A percentile compares a stretch with the other conserved stretches of the same genome.
Evolutionary conservation across 768 basidiomycete species (phyloP).

Genomic region (Xerocomellus chrysenteron): DNA sequence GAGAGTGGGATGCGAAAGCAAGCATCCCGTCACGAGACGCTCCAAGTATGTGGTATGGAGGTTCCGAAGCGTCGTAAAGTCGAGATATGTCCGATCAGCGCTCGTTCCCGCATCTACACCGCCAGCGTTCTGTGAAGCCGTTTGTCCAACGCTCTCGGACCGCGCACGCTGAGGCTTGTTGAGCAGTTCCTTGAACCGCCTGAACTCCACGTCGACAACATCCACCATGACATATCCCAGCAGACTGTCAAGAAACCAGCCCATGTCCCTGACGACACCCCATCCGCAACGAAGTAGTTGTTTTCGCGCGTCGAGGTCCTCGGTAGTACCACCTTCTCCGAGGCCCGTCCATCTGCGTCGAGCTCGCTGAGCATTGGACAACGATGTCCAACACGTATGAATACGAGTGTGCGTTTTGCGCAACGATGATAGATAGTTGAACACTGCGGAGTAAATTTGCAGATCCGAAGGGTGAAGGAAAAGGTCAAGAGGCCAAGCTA

Average conservation of each 20-base stretch:
- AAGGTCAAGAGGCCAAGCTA: slow-evolving; percentile 87
- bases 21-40: slow-evolving; percentile 72
- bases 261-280: slow-evolving; percentile 86
- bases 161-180: slow-evolving; percentile 23
- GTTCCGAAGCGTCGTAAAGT: slow-evolving; percentile 82
- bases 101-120: slow-evolving; percentile 22
- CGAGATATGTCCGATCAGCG: slow-evolving; percentile 45
- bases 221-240: slow-evolving; percentile 88
- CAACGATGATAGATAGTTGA: slow-evolving; percentile 80
- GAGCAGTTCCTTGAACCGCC: slow-evolving; percentile 63
- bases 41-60: slow-evolving; percentile 84
- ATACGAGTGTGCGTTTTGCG: slow-evolving; percentile 82
- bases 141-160: slow-evolving; percentile 20
- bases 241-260: slow-evolving; percentile 86
- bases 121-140: slow-evolving; percentile 4
- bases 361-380: slow-evolving; percentile 84
- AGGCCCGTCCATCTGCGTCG: slow-evolving; percentile 84
- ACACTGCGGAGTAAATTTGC: slow-evolving; percentile 69
- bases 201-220: slow-evolving; percentile 83
- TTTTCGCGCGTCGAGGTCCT: slow-evolving; percentile 64
- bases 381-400: slow-evolving; percentile 78
- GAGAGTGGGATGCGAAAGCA: slow-evolving; percentile 66
- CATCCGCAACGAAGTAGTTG: slow-evolving; percentile 75
- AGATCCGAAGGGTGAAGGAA: slow-evolving; percentile 80
- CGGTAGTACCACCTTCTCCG: slow-evolving; percentile 79